Evolutionary conservation across 495 filamentous ascomycete species (phyloP).

Genomic region (Tetracladium marchalianum): DNA sequence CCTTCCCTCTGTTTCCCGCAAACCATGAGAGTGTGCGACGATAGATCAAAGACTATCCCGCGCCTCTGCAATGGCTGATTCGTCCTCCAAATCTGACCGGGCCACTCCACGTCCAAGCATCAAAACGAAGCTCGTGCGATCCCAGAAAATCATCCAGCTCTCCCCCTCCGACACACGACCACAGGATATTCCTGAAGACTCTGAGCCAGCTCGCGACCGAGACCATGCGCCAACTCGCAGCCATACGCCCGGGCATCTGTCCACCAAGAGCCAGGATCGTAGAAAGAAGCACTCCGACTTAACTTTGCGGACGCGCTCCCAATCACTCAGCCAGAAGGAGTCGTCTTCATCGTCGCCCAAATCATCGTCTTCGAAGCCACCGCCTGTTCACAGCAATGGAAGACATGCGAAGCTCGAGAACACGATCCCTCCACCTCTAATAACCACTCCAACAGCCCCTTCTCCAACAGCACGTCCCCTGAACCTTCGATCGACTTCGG

Average conservation of each 20-base stretch:
- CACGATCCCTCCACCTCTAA: constrained; percentile 8
- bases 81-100: constrained; percentile 15
- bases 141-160: constrained; percentile 29
- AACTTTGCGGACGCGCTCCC: constrained; percentile 38
- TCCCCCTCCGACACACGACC: constrained; percentile 23
- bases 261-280: constrained; percentile 36
- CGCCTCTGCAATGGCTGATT: constrained; percentile 20
- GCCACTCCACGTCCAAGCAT: constrained; percentile 22
- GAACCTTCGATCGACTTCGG: constrained; percentile 40
- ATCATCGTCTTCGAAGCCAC: constrained; percentile 18
- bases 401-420: constrained; percentile 8
- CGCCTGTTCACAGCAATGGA: constrained; percentile 9
- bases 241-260: constrained; percentile 44
- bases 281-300: constrained; percentile 35
- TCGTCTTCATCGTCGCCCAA: constrained; percentile 21
- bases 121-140: constrained; percentile 28
- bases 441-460: constrained; percentile 1
- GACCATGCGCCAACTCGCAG: constrained; percentile 26
- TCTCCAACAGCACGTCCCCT: constrained; percentile 10
- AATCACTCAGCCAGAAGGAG: constrained; percentile 27
- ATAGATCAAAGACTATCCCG: constrained; percentile 6
- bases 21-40: constrained; percentile 15
- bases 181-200: constrained; percentile 20
- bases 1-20: constrained; percentile 1
- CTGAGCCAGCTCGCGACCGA: constrained; percentile 15